Base-by-base conservation (phyloP, 169 alveolate genomes). In the Plasmodium inui region DNA sequence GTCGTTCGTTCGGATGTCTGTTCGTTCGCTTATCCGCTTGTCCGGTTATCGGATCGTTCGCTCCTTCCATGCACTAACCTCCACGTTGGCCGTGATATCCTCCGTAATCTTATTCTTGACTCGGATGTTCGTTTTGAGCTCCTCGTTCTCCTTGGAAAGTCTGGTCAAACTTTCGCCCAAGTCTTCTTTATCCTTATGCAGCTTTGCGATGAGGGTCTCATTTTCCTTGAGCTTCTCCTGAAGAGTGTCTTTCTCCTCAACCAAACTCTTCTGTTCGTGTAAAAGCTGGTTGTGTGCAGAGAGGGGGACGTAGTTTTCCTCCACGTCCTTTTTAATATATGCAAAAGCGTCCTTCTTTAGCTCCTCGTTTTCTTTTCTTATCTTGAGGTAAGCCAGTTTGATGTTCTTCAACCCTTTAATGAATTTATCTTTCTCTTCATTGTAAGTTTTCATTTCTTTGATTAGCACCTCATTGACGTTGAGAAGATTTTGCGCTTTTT, bases 361-460 rank as follows among this genome's bases (percentile, higher is more conserved):
- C 71, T 89, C 83, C 12, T 89, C 83, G 71, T 89, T 89, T 79
- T 89, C 90, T 57, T 50, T 79, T 61, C 82, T 89, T 71, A 89
- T 73, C 71, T 89, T 89, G 22, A 79, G 44, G 72, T 89, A 89
- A 14, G 94, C 94, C 71, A 61, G 67, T 79, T 79, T 89, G 73
- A 89, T 89, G 50, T 89, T 57, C 46, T 79, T 78, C 71, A 89
- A 79, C 14, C 94, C 94, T 89, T 89, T 89, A 53, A 89, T 79
- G 50, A 89, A 89, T 61, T 89, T 57, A 55, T 89, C 89, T 26
- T 89, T 89, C 72, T 89, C 84, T 26, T 37, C 55, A 26, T 79
- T 79, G 55, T 89, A 89, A 12, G 82, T 32, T 57, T 89, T 78
- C 74, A 80, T 89, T 89, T 89, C 94, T 78, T 89, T 89, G 3